Conservation (phyloP, 306 rosid species). For the Erythrophleum fordii region DNA sequence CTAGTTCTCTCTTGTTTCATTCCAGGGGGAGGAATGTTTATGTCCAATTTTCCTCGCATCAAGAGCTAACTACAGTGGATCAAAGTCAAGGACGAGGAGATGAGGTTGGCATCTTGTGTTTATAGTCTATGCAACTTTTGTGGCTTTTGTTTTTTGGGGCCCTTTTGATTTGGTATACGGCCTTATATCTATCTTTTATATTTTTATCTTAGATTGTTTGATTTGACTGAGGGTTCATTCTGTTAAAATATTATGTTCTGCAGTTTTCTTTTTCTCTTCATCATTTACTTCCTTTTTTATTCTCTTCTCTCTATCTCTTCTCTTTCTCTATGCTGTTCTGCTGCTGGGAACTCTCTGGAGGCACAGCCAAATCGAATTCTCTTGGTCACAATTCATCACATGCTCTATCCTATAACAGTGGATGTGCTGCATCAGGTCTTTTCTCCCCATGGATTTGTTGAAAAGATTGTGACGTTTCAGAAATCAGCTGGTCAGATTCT, state of each 20-base stretch:
- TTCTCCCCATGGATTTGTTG: slow-evolving; percentile 89
- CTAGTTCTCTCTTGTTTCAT: slow-evolving; percentile 21
- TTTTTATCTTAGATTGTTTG: slow-evolving; percentile 22
- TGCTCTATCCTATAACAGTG: slow-evolving; percentile 96
- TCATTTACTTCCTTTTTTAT: slow-evolving; percentile 66
- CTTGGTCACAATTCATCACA: slow-evolving; percentile 87
- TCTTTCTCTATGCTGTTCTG: slow-evolving; percentile 72
- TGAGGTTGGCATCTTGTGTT: slow-evolving; percentile 68
- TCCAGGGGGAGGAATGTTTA: slow-evolving; percentile 92
- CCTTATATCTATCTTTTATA: not conserved
- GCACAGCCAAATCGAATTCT: slow-evolving; percentile 94
- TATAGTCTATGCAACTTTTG: slow-evolving; percentile 4
- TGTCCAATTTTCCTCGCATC: slow-evolving; percentile 92
- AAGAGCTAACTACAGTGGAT: slow-evolving; percentile 83
- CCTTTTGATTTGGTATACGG: not conserved
- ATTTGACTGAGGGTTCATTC: slow-evolving; percentile 27
- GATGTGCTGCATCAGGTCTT: slow-evolving; percentile 95
- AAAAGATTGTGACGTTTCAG: slow-evolving; percentile 94
- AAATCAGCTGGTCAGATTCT: slow-evolving; percentile 97
- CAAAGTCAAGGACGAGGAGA: slow-evolving; percentile 94
- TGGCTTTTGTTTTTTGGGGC: not conserved
- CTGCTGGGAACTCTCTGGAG: slow-evolving; percentile 64
- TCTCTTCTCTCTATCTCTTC: slow-evolving; percentile 74
- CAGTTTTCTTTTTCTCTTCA: slow-evolving; percentile 47
- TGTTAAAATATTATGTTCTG: slow-evolving; percentile 32